Base-by-base conservation (phyloP, 257 asterid species). In the Datura wrightii region DNA sequence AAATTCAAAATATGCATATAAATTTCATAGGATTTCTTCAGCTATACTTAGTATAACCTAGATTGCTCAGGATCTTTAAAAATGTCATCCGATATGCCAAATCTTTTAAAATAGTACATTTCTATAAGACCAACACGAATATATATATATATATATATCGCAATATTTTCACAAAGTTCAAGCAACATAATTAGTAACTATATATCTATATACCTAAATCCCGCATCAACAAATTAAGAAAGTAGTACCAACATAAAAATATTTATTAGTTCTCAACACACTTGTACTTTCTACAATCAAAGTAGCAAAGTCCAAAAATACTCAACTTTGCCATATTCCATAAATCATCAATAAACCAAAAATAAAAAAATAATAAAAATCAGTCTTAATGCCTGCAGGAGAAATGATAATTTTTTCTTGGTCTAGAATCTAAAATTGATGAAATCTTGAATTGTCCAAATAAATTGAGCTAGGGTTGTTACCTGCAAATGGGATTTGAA, bases 391-490 rank as follows among this genome's bases (percentile, higher is more conserved):
- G 0, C 24, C 41, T 24, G 48, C 36, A 37, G 39, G 24, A 60
- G 53, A 66, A 81, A 37, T 59, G 44, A 8, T 82, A 0, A 0
- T 39, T 39, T 39, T 81, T 60, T 59, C 24, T 62, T 60, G 53
- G 44, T 66, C 56, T 19, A 66, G 13, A n/a, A 69, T 44, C 70
- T 85, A 85, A 83, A 80, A 80, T 18, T 81, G 88, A 82, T 87
- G 78, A 67, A 67, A 86, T 31, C 87, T 84, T 10, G 83, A 50
- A 65, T 84, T 24, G 86, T 74, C 83, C 59, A 86, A 85, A 86
- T 71, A 87, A 85, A 76, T 80, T 24, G 93, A 87, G 54, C 62
- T 86, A 88, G 87, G 88, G 85, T 90, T 89, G 6, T 74, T 74
- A 89, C 91, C 93, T 87, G 87, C 89, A 54, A 83, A 69, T 31